Evolutionary conservation across 352 stramenopile genomes (phyloP), one percentile per base, ranked within the genome.

Genomic region (Aphanomyces stellatus): DNA sequence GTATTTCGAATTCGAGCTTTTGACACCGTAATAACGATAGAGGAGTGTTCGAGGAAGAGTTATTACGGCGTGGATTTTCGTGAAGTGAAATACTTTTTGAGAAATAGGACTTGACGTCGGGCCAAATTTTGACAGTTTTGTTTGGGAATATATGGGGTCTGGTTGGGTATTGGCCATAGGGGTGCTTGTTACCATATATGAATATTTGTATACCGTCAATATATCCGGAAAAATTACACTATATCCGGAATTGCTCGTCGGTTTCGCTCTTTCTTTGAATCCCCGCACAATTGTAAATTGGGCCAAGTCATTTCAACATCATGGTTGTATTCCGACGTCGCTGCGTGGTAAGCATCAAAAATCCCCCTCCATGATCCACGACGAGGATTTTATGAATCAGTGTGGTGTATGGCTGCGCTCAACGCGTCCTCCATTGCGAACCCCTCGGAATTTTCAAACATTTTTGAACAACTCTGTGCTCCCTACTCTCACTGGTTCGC

Each of bases 361-460:
- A 19, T 22, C 43, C 6, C 24, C 43, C 13, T 53, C 43, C 24
- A 6, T 53, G 7, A 53, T 53, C 22, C 17, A 53, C 43, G 43
- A 53, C 43, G 43, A 53, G 43, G 43, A 53, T 28, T 53, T 53
- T 53, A 28, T 53, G 46, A 53, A 27, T n/a, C 13, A 53, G 43
- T 53, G 43, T 28, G 43, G 17, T 7, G 7, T 22, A 28, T 53
- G 43, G 43, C 22, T 53, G 43, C 43, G 43, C 5, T 28, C n/a
- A 28, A 28, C 43, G 6, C 43, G 17, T 17, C 43, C 43, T 28
- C 7, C 17, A 28, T 13, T 28, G 24, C 43, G 43, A 6, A 53
- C 43, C 8, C 43, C 43, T 53, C 43, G 37, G 17, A 10, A 43
- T 43, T 43, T 43, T 17, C 37, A 17, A 17, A 46, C 13, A 19